Conservation (phyloP, 2,329 filamentous ascomycete species). For the Chaetomium strumarium region DNA sequence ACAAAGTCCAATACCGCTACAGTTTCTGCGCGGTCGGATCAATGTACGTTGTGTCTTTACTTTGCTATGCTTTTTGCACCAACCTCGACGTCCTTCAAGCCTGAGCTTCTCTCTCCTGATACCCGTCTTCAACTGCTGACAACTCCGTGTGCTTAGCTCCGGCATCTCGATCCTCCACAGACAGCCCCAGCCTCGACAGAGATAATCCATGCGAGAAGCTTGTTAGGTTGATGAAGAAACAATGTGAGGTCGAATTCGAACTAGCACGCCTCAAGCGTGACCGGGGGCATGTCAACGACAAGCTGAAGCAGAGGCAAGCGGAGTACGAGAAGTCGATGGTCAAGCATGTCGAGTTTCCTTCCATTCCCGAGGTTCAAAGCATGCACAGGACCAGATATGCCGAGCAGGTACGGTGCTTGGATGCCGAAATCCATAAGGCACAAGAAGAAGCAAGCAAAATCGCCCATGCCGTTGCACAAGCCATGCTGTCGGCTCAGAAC, state of each 20-base stretch:
- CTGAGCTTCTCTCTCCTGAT: background rate
- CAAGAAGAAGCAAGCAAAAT: background rate
- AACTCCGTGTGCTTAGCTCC: background rate
- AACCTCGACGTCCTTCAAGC: background rate
- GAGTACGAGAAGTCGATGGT: slow-evolving; percentile 21
- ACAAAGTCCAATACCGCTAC: background rate
- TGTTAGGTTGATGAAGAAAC: background rate
- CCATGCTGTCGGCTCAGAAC: background rate
- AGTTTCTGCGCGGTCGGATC: slow-evolving; percentile 1
- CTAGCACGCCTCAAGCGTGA: slow-evolving; percentile 10
- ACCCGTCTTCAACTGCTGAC: background rate
- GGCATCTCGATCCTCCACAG: background rate
- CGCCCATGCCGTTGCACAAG: background rate
- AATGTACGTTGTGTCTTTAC: slow-evolving; percentile 2
- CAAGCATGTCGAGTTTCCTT: slow-evolving; percentile 23
- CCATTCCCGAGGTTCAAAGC: slow-evolving; percentile 23
- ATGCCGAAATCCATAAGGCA: slow-evolving; percentile 7
- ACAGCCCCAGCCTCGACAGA: background rate
- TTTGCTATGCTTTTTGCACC: too few relatives aligned
- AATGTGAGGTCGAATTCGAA: slow-evolving; percentile 1
- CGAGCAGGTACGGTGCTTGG: slow-evolving; percentile 1
- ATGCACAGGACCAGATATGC: slow-evolving; percentile 14
- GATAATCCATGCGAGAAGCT: background rate
- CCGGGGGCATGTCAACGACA: slow-evolving; percentile 14
- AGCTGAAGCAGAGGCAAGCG: slow-evolving; percentile 11